Conservation (phyloP, 345 rosid species). For the sweet orange (Citrus sinensis) region DVS_A1.0 CM039166.1:1908501-1909000, state of each 20-base stretch:
- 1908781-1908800: conserved; percentile 24
- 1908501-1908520: background rate
- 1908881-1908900: conserved; percentile 33
- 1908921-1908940: conserved; percentile 31
- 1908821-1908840: conserved; percentile 10
- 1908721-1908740: background rate
- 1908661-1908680: conserved; percentile 30
- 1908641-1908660: conserved; percentile 30
- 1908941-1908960: conserved; percentile 31
- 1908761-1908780: conserved; percentile 22
- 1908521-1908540: background rate
- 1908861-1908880: background rate
- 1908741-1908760: conserved; percentile 24
- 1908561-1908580: background rate
- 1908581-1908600: background rate
- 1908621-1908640: conserved; percentile 18
- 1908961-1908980: conserved; percentile 33
- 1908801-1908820: conserved; percentile 28
- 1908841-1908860: background rate
- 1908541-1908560: background rate
- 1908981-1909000: conserved; percentile 36
- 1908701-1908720: background rate
- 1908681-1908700: conserved; percentile 28
- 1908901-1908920: conserved; percentile 32
- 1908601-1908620: background rate